A percentile compares a stretch with the other conserved stretches of the same genome.
Conservation (phyloP, 2,329 filamentous ascomycete genomes). For the Aspergillus fijiensis region DNA sequence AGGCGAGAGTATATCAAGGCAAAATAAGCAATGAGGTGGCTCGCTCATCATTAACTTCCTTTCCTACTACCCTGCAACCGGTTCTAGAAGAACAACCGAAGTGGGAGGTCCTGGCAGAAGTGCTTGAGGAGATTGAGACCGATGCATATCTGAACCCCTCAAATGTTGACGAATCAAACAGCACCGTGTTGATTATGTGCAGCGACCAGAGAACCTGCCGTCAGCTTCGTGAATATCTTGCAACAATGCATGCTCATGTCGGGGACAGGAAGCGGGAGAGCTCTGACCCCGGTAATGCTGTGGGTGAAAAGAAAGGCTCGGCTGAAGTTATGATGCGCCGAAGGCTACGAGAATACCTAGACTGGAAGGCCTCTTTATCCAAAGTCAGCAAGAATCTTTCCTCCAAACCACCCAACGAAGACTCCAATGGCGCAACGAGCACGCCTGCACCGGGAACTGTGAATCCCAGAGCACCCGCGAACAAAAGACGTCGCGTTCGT, state of each 20-base stretch:
- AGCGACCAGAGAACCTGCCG: constrained; percentile 80
- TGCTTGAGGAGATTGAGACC: constrained; percentile 88
- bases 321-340: constrained; percentile 87
- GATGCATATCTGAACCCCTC: constrained; percentile 82
- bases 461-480: constrained; percentile 63
- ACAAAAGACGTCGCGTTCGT: constrained; percentile 81
- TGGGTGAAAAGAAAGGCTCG: constrained; percentile 63
- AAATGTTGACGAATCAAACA: constrained; percentile 78
- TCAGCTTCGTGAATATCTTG: constrained; percentile 86
- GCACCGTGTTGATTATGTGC: constrained; percentile 95
- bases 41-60: constrained; percentile 46
- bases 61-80: constrained; percentile 66
- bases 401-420: constrained; percentile 26
- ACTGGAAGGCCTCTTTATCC: constrained; percentile 87
- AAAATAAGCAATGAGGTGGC: constrained; percentile 62
- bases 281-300: constrained; percentile 49
- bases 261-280: constrained; percentile 42
- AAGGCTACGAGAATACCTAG: constrained; percentile 79
- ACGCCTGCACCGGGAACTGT: constrained; percentile 22
- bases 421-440: constrained; percentile 22
- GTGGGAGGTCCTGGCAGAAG: constrained; percentile 84
- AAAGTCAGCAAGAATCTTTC: constrained; percentile 66
- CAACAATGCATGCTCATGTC: constrained; percentile 76
- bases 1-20: constrained; percentile 79
- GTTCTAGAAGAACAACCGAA: constrained; percentile 94